Evolutionary conservation across 306 rosid species (phyloP).

Genomic region (Gillenia trifoliata): DNA sequence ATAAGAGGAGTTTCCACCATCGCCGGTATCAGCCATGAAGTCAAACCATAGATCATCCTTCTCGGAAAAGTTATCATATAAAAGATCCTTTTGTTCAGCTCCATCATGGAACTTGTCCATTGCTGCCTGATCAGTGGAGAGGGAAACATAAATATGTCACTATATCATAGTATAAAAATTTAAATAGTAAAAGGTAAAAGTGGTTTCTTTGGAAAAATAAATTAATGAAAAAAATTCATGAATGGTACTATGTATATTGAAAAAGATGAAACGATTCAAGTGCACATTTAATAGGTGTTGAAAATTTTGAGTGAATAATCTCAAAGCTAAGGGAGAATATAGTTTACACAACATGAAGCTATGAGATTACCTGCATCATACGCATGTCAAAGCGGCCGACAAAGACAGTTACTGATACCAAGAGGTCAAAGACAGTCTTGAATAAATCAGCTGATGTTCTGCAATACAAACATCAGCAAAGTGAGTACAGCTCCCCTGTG

Average conservation of each 20-base stretch:
- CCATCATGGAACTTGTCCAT: slow-evolving; percentile 72
- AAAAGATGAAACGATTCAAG: background rate
- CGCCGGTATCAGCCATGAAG: slow-evolving; percentile 99
- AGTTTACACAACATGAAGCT: background rate
- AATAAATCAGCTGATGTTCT: slow-evolving; percentile 99
- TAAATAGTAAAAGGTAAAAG: background rate
- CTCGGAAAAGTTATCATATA: slow-evolving; percentile 69
- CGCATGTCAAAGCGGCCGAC: slow-evolving; percentile 99
- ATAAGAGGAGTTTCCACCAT: slow-evolving; percentile 98
- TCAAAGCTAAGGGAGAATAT: background rate
- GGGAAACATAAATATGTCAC: slow-evolving; percentile 7
- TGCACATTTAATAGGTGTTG: background rate
- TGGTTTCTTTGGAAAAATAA: background rate
- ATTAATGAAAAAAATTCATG: too few relatives aligned
- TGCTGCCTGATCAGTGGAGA: slow-evolving; percentile 75
- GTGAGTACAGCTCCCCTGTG: slow-evolving; percentile 12
- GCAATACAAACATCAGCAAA: slow-evolving; percentile 35
- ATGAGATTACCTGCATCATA: slow-evolving; percentile 81
- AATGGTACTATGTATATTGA: background rate
- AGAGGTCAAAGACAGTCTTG: slow-evolving; percentile 95
- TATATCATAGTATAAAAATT: background rate
- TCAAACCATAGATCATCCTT: slow-evolving; percentile 92
- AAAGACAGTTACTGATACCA: slow-evolving; percentile 94
- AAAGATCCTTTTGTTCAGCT: slow-evolving; percentile 51
- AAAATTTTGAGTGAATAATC: background rate